Evolutionary conservation across 1,284 basidiomycete species (phyloP), one percentile per base, ranked within the genome.

Genomic region (Puccinia novopanici): DNA sequence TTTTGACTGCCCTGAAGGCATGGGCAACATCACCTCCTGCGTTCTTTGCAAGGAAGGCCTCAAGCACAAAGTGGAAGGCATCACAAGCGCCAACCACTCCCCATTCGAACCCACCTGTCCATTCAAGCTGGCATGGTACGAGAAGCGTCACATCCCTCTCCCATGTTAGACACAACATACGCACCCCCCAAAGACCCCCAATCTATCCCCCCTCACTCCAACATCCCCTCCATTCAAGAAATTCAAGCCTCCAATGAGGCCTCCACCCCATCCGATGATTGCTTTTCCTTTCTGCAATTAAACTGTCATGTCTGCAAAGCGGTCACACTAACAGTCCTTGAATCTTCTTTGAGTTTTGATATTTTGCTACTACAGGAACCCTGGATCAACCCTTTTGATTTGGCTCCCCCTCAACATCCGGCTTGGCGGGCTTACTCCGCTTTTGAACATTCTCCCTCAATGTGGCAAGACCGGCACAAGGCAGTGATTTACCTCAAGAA

Each of bases 311-410:
- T 34, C 34, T 34, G 34, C 34, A 34, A 48, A 68, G 2, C 27
- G 0, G 34, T 48, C 9, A 68, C 65, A 13, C 65, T 37, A 10
- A 50, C 42, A 19, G 3, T 68, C 0, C 27, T 68, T 0, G n/a
- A 48, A 12, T 24, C 40, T 27, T 6, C 37, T 15, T 5, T 27
- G 27, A 24, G 10, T 0, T 68, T 50, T 24, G 17, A 40, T 48
- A 8, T 65, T 59, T 17, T 75, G 10, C 3, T 75, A 0, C 48
- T 75, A 9, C 74, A 75, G 30, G 74, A 75, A 65, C 74, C 74
- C 2, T 75, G 74, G 74, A 19, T 65, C 10, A 63, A 75, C 17
- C 30, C 74, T 5, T 19, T 61, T 22, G 40, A 54, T 12, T n/a
- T 63, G 5, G 5, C 6, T 22, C 37, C 61, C 0, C 74, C 74